A percentile compares a stretch with the other conserved stretches of the same genome.
These are phyloP conservation scores for Daldinia grandis DNA, from an alignment of 495 filamentous ascomycete species.

Conservation along the genomic window DNA sequence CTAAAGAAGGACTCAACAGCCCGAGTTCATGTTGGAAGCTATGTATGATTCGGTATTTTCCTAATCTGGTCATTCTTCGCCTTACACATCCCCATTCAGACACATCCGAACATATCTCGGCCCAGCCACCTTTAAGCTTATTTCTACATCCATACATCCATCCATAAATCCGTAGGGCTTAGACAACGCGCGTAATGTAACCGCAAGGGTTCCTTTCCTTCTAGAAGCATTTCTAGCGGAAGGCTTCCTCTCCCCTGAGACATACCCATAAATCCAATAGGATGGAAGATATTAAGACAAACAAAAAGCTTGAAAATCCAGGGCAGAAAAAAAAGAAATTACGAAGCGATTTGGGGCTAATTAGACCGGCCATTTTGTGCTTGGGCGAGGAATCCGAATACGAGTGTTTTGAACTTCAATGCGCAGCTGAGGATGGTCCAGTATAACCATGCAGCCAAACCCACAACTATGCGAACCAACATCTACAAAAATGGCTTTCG, in stretches of 20 bases:
- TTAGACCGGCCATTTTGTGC: too few relatives aligned
- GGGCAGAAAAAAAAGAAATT: not conserved
- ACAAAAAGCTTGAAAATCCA: too few relatives aligned
- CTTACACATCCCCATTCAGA: not conserved
- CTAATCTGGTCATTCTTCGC: not conserved
- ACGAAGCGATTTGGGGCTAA: too few relatives aligned
- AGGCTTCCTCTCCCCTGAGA: not conserved
- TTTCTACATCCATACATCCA: too few relatives aligned
- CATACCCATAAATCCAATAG: not conserved
- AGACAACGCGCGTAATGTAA: not conserved
- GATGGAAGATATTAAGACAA: not conserved
- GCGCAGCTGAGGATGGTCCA: not conserved
- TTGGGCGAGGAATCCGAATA: not conserved
- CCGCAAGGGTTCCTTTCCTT: not conserved
- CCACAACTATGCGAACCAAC: not conserved
- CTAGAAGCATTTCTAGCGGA: not conserved
- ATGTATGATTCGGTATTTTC: not conserved
- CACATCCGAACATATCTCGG: not conserved
- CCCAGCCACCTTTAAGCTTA: not conserved
- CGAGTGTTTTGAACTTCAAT: not conserved
- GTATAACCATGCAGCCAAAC: not conserved
- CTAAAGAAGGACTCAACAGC: not conserved
- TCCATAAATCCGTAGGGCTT: not conserved
- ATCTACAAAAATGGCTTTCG: not conserved
- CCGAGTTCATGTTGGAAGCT: not conserved